phyloP scores from a whole-genome alignment of 208 protist species.

The Acanthamoeba polyphaga region DNA sequence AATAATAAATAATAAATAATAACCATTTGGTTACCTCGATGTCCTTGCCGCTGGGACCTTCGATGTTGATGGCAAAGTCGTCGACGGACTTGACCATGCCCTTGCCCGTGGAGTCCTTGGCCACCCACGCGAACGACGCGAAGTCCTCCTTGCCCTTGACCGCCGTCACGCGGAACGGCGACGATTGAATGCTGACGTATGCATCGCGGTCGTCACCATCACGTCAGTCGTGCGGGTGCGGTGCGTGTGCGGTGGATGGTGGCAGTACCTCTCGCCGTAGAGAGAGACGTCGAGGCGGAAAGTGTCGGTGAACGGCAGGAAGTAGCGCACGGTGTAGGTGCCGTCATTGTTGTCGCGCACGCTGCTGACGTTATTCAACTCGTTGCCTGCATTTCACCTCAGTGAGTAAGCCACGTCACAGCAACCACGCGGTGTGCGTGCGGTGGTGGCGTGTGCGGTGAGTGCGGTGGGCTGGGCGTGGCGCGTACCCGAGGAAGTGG shows the following conservation, averaged over 20 bases:
- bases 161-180: constrained; percentile 41
- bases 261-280: constrained; percentile 64
- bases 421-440: too few species aligned
- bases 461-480: not conserved
- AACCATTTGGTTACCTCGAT: not conserved
- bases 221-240: not conserved
- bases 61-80: constrained; percentile 54
- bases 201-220: not conserved
- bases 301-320: constrained; percentile 58
- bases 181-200: not conserved
- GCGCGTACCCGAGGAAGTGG: constrained; percentile 3
- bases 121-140: constrained; percentile 47
- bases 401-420: too few species aligned
- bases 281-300: constrained; percentile 80
- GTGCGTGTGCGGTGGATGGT: constrained; percentile 46
- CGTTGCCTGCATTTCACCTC: not conserved
- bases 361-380: constrained; percentile 37
- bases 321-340: constrained; percentile 85
- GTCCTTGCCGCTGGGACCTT: constrained; percentile 12
- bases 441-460: not conserved
- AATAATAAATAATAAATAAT: too few species aligned
- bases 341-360: constrained; percentile 85
- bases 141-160: constrained; percentile 66
- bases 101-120: not conserved
- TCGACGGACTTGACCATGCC: constrained; percentile 40